These are phyloP conservation scores for Fulvia fulva DNA, from an alignment of 2,329 filamentous ascomycete species.

Conservation along the genomic window DNA sequence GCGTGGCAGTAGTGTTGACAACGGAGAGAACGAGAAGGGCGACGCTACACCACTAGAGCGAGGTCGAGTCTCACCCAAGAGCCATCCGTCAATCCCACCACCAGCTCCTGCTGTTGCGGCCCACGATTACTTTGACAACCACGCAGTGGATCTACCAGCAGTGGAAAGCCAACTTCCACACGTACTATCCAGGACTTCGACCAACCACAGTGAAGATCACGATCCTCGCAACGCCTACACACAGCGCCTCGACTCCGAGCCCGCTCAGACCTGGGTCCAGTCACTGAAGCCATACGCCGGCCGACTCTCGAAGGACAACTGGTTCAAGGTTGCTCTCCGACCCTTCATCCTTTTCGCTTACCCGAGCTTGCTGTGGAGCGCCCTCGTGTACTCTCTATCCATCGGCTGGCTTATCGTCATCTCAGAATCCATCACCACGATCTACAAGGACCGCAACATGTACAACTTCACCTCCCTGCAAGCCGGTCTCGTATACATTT, in stretches of 20 bases:
- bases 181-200: not conserved
- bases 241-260: slow-evolving; percentile 60
- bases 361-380: slow-evolving; percentile 83
- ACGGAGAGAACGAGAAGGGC: slow-evolving; percentile 9
- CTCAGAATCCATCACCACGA: slow-evolving; percentile 77
- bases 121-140: slow-evolving; percentile 18
- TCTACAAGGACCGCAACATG: slow-evolving; percentile 64
- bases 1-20: not conserved
- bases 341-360: slow-evolving; percentile 86
- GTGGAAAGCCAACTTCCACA: not conserved
- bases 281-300: slow-evolving; percentile 76
- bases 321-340: slow-evolving; percentile 70
- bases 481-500: slow-evolving; percentile 82
- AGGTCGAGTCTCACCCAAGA: not conserved
- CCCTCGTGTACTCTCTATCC: slow-evolving; percentile 78
- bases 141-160: not conserved
- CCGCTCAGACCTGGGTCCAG: slow-evolving; percentile 67
- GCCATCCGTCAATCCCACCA: not conserved
- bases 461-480: slow-evolving; percentile 82
- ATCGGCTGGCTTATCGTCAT: slow-evolving; percentile 95
- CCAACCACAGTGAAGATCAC: not conserved
- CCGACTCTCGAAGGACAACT: slow-evolving; percentile 70
- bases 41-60: slow-evolving; percentile 5
- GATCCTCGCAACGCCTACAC: slow-evolving; percentile 56
- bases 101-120: not conserved